These are phyloP conservation scores for Pseudogymnoascus sp. DNA, from an alignment of 2,329 filamentous ascomycete genomes.

Conservation along the genomic window DNA sequence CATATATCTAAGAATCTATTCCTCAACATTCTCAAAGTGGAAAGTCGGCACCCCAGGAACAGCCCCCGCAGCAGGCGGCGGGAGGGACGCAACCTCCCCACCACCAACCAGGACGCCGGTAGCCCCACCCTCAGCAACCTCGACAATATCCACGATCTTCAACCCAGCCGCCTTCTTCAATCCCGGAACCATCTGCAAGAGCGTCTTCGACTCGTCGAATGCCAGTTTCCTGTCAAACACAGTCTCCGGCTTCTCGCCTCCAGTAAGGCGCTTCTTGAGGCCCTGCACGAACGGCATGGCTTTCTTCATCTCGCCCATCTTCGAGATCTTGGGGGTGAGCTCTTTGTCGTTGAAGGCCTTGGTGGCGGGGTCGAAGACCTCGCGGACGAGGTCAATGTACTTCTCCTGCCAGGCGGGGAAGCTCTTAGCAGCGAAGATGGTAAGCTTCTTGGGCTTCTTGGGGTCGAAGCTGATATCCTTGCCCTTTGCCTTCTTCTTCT, in stretches of 20 bases:
- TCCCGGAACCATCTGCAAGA: conserved; percentile 71
- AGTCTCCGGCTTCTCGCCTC: conserved; percentile 56
- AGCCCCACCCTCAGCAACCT: conserved; percentile 65
- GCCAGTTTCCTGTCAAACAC: conserved; percentile 80
- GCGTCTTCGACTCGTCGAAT: conserved; percentile 75
- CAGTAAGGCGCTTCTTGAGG: conserved; percentile 75
- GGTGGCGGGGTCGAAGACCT: conserved; percentile 58
- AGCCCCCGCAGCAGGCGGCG: conserved; percentile 61
- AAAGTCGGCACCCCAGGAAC: conserved; percentile 79
- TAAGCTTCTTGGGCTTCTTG: conserved; percentile 85
- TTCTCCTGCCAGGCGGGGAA: conserved; percentile 91
- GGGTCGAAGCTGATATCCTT: conserved; percentile 82
- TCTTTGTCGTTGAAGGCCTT: conserved; percentile 72
- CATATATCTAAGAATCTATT: conserved; percentile 9
- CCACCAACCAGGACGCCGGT: conserved; percentile 48
- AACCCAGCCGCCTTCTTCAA: conserved; percentile 72
- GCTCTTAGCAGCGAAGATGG: conserved; percentile 71
- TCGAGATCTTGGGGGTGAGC: conserved; percentile 70
- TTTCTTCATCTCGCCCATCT: conserved; percentile 88
- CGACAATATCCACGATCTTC: conserved; percentile 64
- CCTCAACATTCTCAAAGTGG: conserved; percentile 72
- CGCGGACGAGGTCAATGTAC: conserved; percentile 73
- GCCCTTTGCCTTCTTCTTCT: conserved; percentile 90
- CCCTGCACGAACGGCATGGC: conserved; percentile 93
- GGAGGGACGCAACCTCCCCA: conserved; percentile 52